These are phyloP conservation scores for Chenopodium quinoa DNA, from an alignment of 148 eudicot genomes.

Conservation along the genomic window DNA sequence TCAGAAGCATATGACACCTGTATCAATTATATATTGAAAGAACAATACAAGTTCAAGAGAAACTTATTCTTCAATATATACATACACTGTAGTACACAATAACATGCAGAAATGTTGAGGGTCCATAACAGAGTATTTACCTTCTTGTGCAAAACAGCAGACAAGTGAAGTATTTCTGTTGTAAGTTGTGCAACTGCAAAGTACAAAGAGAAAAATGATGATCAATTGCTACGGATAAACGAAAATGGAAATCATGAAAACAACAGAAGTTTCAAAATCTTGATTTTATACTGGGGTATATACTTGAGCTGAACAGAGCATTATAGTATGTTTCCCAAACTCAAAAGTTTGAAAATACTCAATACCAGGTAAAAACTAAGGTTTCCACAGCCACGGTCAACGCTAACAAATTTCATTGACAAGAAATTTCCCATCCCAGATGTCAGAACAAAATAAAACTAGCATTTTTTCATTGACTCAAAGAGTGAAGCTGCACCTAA, in stretches of 20 bases:
- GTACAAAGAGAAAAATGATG: neutral
- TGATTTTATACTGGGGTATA: neutral
- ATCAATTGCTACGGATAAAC: neutral
- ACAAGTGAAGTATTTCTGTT: slow-evolving; percentile 33
- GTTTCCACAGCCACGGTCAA: neutral
- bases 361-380: neutral
- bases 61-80: neutral
- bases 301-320: neutral
- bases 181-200: slow-evolving; percentile 37
- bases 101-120: neutral
- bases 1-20: neutral
- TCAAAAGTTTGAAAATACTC: neutral
- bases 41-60: neutral
- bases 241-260: neutral
- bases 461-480: neutral
- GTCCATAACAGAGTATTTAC: neutral
- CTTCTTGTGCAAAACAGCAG: slow-evolving; percentile 37
- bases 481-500: neutral
- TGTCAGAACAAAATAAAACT: neutral
- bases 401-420: neutral
- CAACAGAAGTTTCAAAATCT: neutral
- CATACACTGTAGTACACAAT: neutral
- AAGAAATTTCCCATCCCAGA: neutral
- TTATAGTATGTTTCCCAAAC: neutral
- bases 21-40: neutral